phyloP scores from a whole-genome alignment of 1,284 basidiomycete species.

The Violaceomyces palustris region DNA sequence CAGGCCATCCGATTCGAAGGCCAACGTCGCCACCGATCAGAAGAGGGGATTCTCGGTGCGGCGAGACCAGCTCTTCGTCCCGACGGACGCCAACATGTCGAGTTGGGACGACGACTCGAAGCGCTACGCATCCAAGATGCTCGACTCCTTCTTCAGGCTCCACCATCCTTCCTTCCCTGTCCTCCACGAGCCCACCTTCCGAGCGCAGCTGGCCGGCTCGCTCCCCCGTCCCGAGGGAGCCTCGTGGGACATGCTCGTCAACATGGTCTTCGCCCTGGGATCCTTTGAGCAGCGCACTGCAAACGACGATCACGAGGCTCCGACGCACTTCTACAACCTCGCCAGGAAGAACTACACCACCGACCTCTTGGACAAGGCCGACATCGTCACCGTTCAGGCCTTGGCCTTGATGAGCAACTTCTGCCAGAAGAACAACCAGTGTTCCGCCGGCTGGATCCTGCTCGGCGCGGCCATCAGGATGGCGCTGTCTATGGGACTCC shows the following conservation, averaged over 20 bases:
- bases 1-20: no score
- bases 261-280: conserved; percentile 34
- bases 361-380: conserved; percentile 29
- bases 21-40: conserved; percentile 8
- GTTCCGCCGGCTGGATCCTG: conserved; percentile 26
- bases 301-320: conserved; percentile 12
- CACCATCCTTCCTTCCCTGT: conserved; percentile 27
- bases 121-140: conserved; percentile 13
- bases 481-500: conserved; percentile 29
- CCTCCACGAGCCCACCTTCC: conserved; percentile 29
- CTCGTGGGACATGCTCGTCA: conserved; percentile 29
- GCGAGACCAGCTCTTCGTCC: no score
- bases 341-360: conserved; percentile 20
- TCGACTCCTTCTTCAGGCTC: conserved; percentile 30
- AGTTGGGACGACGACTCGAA: conserved; percentile 20
- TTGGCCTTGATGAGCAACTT: conserved; percentile 28
- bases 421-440: conserved; percentile 31
- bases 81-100: no score
- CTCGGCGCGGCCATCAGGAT: conserved; percentile 29
- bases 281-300: conserved; percentile 20
- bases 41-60: no score
- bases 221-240: conserved; percentile 10
- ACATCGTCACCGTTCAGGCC: conserved; percentile 27
- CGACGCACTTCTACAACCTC: conserved; percentile 19
- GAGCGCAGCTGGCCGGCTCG: conserved; percentile 24